Evolutionary conservation across 2,329 filamentous ascomycete species (phyloP), one percentile per base, ranked within the genome.

Genomic region (Gyromitra esculenta): DNA sequence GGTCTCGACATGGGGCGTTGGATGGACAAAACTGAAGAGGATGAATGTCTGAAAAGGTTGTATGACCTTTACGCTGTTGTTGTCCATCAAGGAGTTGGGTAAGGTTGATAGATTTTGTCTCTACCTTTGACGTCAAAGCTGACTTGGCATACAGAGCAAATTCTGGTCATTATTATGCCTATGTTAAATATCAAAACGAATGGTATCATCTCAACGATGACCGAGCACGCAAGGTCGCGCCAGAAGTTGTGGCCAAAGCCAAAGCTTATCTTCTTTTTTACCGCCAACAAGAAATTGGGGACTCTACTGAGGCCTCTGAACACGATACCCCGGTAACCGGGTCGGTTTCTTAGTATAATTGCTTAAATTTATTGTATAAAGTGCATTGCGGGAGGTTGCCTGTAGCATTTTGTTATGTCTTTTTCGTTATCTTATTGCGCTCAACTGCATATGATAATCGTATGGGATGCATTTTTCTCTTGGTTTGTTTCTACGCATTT

Each of bases 181-280:
- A 77, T 65, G 71, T 75, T 13, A 77, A 77, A 50, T 68, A 77
- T 64, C 73, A 77, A 71, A 62, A 73, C 52, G 70, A 77, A 63
- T 79, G 78, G 78, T 79, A 78, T 77, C 60, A 68, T 45, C 67
- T 79, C 13, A 78, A 79, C 56, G 78, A 79, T 50, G 78, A 79
- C 31, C 62, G 77, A 37, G 64, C 71, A 48, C 54, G 69, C 15
- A 75, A 70, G 25, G 78, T 79, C 52, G 37, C 70, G n/a, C 63
- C 78, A 56, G 77, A 78, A 57, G 48, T 72, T 41, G 78, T 79
- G 39, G 41, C 50, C 35, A 77, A 77, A 21, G 57, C 73, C 9
- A 77, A 79, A 41, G 77, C 78, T 11, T 79, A 79, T 68, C 66
- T 79, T 45, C 73, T 79, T 56, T 79, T 79, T 45, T 79, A 78